Evolutionary conservation across 768 basidiomycete species (phyloP).

Genomic region (button mushroom (Agaricus bisporus)): DNA sequence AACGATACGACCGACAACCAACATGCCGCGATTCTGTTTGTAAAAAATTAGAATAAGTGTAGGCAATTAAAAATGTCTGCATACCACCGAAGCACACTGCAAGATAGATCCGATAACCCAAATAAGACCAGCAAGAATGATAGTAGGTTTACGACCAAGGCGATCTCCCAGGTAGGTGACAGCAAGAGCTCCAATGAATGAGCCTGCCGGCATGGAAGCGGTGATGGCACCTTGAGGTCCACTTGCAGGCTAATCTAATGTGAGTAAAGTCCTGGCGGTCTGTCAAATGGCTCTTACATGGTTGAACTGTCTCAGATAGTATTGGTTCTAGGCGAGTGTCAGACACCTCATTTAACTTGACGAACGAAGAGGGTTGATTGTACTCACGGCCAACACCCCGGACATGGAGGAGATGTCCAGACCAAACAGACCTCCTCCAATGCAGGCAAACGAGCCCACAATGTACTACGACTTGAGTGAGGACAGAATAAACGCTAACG

Average conservation of each 20-base stretch:
- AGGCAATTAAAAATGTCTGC: conserved; percentile 11
- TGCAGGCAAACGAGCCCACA: conserved; percentile 77
- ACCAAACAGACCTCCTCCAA: conserved; percentile 75
- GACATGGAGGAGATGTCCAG: conserved; percentile 83
- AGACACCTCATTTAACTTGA: background rate
- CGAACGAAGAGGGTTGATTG: background rate
- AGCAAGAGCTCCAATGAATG: conserved; percentile 57
- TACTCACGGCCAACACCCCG: conserved; percentile 50
- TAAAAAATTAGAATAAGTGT: no score
- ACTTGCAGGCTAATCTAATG: conserved; percentile 34
- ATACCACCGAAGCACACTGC: conserved; percentile 54
- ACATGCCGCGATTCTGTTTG: conserved; percentile 64
- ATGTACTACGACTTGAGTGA: conserved; percentile 44
- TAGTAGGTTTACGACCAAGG: conserved; percentile 58
- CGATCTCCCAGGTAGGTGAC: conserved; percentile 60
- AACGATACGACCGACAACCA: conserved; percentile 64
- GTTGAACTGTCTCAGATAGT: conserved; percentile 30
- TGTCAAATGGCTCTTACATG: conserved; percentile 19
- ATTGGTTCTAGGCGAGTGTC: conserved; percentile 25
- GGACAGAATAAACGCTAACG: background rate
- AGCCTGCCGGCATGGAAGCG: conserved; percentile 76
- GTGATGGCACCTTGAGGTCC: conserved; percentile 67
- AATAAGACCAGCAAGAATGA: conserved; percentile 61
- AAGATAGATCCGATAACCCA: conserved; percentile 71
- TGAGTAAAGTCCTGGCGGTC: background rate